Evolutionary conservation across 176 grass and related monocot species (phyloP).

Genomic region (Areca catechu): DNA sequence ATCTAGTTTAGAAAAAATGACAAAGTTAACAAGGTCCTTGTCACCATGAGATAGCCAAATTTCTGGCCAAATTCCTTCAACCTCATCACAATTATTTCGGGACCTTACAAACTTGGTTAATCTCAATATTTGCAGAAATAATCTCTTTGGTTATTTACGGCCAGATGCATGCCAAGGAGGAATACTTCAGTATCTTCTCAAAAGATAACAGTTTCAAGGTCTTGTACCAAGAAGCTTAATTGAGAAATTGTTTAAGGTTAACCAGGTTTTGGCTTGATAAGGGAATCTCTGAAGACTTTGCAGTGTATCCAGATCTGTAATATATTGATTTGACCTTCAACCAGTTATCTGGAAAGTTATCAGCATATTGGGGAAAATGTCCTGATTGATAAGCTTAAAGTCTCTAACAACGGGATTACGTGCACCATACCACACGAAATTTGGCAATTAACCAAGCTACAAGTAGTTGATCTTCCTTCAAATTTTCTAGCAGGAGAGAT

Average conservation of each 20-base stretch:
- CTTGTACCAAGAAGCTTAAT: neutral
- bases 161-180: too few species aligned
- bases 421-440: neutral
- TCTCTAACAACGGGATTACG: neutral
- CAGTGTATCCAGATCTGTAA: too few species aligned
- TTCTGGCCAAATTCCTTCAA: neutral
- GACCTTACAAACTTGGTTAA: neutral
- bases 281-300: neutral
- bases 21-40: neutral
- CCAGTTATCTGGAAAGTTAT: neutral
- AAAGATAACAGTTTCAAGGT: neutral
- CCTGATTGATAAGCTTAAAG: neutral
- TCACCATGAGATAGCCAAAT: neutral
- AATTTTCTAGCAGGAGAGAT: constrained; percentile 2
- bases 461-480: neutral
- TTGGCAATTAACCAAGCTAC: neutral
- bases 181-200: too few species aligned
- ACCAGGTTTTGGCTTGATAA: neutral
- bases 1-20: too few species aligned
- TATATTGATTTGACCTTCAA: constrained; percentile 2
- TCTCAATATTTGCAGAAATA: too few species aligned
- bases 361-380: neutral
- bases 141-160: too few species aligned
- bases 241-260: constrained; percentile 13
- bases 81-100: neutral